Evolutionary conservation across 2,329 filamentous ascomycete species (phyloP), one percentile per base, ranked within the genome.

Genomic region (Pseudogymnoascus sp.): DNA sequence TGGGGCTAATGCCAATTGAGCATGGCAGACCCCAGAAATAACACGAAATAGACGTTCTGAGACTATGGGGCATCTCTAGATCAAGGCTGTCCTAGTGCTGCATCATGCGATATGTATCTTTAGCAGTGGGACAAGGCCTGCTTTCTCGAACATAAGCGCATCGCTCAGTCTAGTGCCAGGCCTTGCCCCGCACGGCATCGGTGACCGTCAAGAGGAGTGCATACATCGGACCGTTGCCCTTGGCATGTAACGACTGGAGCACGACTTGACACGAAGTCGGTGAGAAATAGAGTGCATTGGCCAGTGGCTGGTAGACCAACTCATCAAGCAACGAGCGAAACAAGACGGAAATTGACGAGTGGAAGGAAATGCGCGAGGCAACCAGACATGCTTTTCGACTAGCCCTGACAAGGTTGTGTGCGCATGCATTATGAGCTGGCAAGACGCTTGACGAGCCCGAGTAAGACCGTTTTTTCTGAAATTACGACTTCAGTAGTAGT

Each of bases 391-490:
- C 65, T 67, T 66, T 66, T 54, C 36, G 66, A 68, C 68, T 66
- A 68, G 67, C 68, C 65, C 64, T 70, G 47, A 73, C 67, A 68
- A 69, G 68, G 68, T 71, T 71, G 64, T 71, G 74, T 71, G 71
- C 78, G 80, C 80, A 89, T 86, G 86, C 85, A 88, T 75, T 84
- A 88, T 89, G 86, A 86, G 86, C 83, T 89, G 86, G 85, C 86
- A 88, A 75, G 84, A 81, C 82, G 77, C 77, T 81, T 78, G 77
- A 80, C 77, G 79, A 80, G 81, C 79, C 78, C 73, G 70, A 74
- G 72, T 73, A 74, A 76, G 78, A 74, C 75, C 75, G 74, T 76
- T 78, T 78, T 35, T 30, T 58, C 57, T 58, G 35, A 25, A 39
- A 58, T 58, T 58, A 58, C 57, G 35, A 39, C 57, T 58, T 25